Conservation (phyloP, 306 rosid species). For the Cucumis cinereus region DNA sequence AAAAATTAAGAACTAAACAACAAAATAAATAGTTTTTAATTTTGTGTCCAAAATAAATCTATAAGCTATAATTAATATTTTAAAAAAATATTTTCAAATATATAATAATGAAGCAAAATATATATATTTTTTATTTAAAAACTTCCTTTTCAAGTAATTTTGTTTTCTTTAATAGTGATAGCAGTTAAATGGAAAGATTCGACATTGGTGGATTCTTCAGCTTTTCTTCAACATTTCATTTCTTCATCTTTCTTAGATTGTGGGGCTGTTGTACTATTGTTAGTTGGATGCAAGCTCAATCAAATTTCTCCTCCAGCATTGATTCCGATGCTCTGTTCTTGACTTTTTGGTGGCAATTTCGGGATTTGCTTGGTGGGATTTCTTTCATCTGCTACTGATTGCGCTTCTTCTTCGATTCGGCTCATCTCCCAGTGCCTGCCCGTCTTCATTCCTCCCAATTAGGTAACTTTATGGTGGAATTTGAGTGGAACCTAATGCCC, state of each 20-base stretch:
- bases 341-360: neutral
- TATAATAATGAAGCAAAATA: no score
- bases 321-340: neutral
- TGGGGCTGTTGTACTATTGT: neutral
- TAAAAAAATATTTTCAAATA: no score
- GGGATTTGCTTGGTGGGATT: neutral
- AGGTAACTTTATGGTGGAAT: neutral
- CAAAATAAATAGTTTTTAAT: no score
- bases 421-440: neutral
- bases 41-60: no score
- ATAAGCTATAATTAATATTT: no score
- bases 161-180: no score
- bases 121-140: no score
- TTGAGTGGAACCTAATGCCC: neutral
- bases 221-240: neutral
- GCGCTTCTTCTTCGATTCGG: neutral
- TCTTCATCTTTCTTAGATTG: neutral
- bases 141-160: no score
- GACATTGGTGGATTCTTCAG: neutral
- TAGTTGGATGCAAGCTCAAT: neutral
- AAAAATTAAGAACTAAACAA: no score
- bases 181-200: neutral
- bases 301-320: neutral
- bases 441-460: neutral
- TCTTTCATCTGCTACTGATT: neutral